Evolutionary conservation across 768 basidiomycete species (phyloP).

Genomic region (Floccularia luteovirens): DNA sequence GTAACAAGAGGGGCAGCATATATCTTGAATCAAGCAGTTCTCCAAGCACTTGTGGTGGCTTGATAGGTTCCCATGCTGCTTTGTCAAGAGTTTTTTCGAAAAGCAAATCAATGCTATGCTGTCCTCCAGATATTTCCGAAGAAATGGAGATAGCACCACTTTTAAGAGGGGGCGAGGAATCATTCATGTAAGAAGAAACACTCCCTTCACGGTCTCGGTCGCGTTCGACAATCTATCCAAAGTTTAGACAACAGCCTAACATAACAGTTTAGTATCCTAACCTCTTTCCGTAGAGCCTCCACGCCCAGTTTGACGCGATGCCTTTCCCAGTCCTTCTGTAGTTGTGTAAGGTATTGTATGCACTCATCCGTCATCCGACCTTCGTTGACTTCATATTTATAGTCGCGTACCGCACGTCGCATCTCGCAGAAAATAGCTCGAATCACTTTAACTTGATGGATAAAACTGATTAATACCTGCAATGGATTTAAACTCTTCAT

Average conservation of each 20-base stretch:
- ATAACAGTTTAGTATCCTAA: slow-evolving; percentile 16
- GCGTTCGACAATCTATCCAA: slow-evolving; percentile 59
- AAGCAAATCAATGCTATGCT: slow-evolving; percentile 67
- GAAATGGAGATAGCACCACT: slow-evolving; percentile 15
- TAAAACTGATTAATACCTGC: slow-evolving; percentile 44
- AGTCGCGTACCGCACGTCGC: slow-evolving; percentile 89
- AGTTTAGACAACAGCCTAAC: slow-evolving; percentile 4
- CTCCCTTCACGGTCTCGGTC: slow-evolving; percentile 62
- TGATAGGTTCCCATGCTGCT: slow-evolving; percentile 70
- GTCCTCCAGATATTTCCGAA: slow-evolving; percentile 27
- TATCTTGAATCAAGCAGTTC: slow-evolving; percentile 89
- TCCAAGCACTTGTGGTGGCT: slow-evolving; percentile 75
- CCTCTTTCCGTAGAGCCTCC: slow-evolving; percentile 79
- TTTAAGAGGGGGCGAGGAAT: slow-evolving; percentile 12
- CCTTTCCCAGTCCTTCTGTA: slow-evolving; percentile 97
- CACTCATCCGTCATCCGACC: slow-evolving; percentile 93
- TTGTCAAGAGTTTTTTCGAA: slow-evolving; percentile 65
- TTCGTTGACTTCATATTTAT: slow-evolving; percentile 92
- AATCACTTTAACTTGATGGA: background rate
- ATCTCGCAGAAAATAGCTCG: slow-evolving; percentile 40
- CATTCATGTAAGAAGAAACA: slow-evolving; percentile 40
- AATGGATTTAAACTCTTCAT: slow-evolving; percentile 87
- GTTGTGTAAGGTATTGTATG: slow-evolving; percentile 84
- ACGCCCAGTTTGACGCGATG: slow-evolving; percentile 84
- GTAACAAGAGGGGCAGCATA: slow-evolving; percentile 86